Evolutionary conservation across 768 basidiomycete species (phyloP).

Genomic region (Serendipita indica): DNA sequence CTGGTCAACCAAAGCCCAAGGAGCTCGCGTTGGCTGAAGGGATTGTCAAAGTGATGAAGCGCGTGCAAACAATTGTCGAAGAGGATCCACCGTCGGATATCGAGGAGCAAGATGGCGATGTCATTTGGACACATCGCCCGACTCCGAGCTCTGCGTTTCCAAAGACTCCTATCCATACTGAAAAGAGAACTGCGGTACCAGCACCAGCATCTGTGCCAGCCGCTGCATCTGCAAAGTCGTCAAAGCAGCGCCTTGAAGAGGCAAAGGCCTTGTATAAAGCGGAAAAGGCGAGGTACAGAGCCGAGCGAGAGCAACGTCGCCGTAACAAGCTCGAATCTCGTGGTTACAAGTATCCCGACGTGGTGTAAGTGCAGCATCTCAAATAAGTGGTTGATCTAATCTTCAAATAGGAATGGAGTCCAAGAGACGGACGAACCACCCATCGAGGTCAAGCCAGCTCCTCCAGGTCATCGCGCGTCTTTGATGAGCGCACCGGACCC

Average conservation of each 20-base stretch:
- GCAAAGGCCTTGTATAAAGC: conserved; percentile 9
- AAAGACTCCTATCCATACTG: too few relatives aligned
- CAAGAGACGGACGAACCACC: neutral
- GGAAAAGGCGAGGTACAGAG: conserved; percentile 3
- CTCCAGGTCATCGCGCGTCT: neutral
- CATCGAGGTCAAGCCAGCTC: neutral
- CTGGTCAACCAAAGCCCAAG: too few relatives aligned
- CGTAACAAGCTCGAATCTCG: neutral
- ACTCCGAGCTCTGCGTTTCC: too few relatives aligned
- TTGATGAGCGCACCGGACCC: conserved; percentile 4
- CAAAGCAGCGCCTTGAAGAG: conserved; percentile 1
- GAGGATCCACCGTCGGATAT: neutral
- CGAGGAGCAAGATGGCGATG: neutral
- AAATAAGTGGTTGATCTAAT: neutral
- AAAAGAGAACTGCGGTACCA: too few relatives aligned
- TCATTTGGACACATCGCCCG: conserved; percentile 4
- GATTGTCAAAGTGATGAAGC: neutral
- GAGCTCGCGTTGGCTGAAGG: neutral
- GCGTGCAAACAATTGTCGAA: neutral
- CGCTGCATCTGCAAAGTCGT: neutral
- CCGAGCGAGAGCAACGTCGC: neutral
- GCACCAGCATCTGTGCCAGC: too few relatives aligned
- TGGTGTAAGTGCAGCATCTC: neutral
- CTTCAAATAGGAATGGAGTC: neutral
- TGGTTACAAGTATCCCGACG: neutral